Percentiles rank a stretch among this genome's conserved stretches.
These are phyloP conservation scores for Pistacia integerrima DNA, from an alignment of 345 rosid genomes.

Conservation along the genomic window DNA sequence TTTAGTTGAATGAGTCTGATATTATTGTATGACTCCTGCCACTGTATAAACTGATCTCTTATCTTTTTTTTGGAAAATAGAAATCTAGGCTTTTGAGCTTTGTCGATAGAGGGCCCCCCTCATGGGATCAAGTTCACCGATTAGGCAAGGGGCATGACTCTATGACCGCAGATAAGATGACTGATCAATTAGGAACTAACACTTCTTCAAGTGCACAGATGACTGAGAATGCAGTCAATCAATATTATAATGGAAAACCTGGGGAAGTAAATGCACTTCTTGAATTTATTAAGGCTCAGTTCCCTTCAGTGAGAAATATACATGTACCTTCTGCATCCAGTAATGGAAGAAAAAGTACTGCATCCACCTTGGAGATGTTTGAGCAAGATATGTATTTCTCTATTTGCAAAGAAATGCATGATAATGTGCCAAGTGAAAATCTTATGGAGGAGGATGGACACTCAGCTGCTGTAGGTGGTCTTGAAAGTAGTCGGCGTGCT, in stretches of 20 bases:
- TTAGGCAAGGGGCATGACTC: conserved; percentile 38
- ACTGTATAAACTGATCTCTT: conserved; percentile 15
- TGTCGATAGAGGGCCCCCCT: conserved; percentile 66
- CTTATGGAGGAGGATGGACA: conserved; percentile 26
- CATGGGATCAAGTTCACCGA: conserved; percentile 60
- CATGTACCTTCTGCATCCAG: conserved; percentile 40
- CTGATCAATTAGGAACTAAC: conserved; percentile 34
- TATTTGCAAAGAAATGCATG: conserved; percentile 41
- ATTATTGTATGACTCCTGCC: not conserved
- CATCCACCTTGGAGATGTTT: conserved; percentile 46
- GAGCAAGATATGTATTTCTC: conserved; percentile 63
- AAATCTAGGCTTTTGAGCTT: conserved; percentile 88
- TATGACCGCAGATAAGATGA: conserved; percentile 30
- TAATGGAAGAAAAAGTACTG: conserved; percentile 43
- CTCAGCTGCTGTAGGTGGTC: conserved; percentile 36
- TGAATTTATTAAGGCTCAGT: conserved; percentile 53
- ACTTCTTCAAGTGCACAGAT: conserved; percentile 40
- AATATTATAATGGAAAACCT: conserved; percentile 38
- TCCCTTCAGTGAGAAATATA: conserved; percentile 45
- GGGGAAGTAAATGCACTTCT: conserved; percentile 55
- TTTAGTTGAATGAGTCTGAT: not conserved
- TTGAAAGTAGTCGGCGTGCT: conserved; percentile 32
- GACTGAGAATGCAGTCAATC: conserved; percentile 50
- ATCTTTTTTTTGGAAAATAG: conserved; percentile 41
- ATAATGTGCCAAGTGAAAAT: conserved; percentile 28